Evolutionary conservation across 257 asterid genomes (phyloP), one percentile per base, ranked within the genome.

Genomic region (Solanum pimpinellifolium): DNA sequence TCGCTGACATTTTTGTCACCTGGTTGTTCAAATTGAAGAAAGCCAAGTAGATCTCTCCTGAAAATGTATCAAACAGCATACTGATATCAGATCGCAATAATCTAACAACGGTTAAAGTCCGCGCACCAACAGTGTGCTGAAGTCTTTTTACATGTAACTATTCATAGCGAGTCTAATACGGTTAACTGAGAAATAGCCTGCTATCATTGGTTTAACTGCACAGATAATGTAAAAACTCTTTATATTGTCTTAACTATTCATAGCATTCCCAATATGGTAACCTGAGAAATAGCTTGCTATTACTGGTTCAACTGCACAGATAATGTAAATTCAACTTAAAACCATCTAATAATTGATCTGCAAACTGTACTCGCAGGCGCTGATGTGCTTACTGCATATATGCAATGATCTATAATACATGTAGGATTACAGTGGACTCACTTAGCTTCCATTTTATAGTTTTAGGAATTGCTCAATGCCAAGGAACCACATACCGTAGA

Each of bases 1-100:
- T 93, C 86, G 93, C 65, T 16, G 96, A 91, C 77, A 95, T 74
- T 7, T 62, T 86, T 5, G 92, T 89, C 84, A 87, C 90, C 74
- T 80, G 87, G 4, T 87, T 16, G 76, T 91, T 91, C 93, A 95
- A 88, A 86, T 97, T 97, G 94, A 95, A 97, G 80, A 95, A 91
- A 0, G 98, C 97, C n/a, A 94, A 91, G 35, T 94, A 97, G 83
- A 93, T 90, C 89, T 95, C 94, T 83, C 98, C 99, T 95, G 93
- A 47, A 70, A 80, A 80, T 49, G 69, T 29, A 76, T 42, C 7
- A 12, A 76, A 76, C 44, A 0, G 69, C 1, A 12, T 18, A 29
- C 27, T 3, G 27, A 9, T 46, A 37, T 78, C 84, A 47, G 42
- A 80, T 25, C 9, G 7, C 65, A 46, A 42, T 37, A 74, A 10